Percentiles rank a stretch among this genome's conserved stretches.
phyloP scores from a whole-genome alignment of 2,329 filamentous ascomycete species.

The Furcasterigmium sp. region DNA sequence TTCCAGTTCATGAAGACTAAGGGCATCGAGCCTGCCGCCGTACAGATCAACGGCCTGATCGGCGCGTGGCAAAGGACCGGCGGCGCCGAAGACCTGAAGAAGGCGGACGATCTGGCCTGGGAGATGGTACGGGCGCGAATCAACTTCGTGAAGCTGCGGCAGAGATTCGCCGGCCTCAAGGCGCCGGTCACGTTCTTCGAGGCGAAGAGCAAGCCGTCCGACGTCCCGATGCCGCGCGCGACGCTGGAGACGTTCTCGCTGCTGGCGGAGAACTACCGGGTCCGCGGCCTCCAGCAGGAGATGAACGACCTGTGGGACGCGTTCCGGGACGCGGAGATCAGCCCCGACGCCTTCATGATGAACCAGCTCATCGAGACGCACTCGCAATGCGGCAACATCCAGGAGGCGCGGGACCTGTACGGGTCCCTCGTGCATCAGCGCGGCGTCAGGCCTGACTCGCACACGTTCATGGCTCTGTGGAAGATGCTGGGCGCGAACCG shows the following conservation, averaged over 20 bases:
- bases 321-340: conserved; percentile 58
- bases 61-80: conserved; percentile 69
- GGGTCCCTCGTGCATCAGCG: conserved; percentile 42
- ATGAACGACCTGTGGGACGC: conserved; percentile 58
- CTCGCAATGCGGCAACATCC: conserved; percentile 51
- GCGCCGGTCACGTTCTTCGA: conserved; percentile 19
- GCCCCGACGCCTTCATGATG: conserved; percentile 68
- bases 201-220: conserved; percentile 3
- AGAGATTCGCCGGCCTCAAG: conserved; percentile 20
- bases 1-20: conserved; percentile 69
- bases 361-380: conserved; percentile 71
- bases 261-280: conserved; percentile 66
- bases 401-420: conserved; percentile 52
- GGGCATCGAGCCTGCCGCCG: conserved; percentile 62
- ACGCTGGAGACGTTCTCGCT: conserved; percentile 75
- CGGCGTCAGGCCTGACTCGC: conserved; percentile 54
- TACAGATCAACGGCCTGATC: conserved; percentile 78
- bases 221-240: conserved; percentile 45
- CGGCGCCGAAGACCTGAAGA: conserved; percentile 44
- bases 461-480: conserved; percentile 67
- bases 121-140: conserved; percentile 69
- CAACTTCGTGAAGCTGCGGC: conserved; percentile 50
- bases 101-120: conserved; percentile 68
- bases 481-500: conserved; percentile 49
- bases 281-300: conserved; percentile 51